Evolutionary conservation across 805 yeast genomes (phyloP).

Genomic region (Monosporozyma aerobia): DNA sequence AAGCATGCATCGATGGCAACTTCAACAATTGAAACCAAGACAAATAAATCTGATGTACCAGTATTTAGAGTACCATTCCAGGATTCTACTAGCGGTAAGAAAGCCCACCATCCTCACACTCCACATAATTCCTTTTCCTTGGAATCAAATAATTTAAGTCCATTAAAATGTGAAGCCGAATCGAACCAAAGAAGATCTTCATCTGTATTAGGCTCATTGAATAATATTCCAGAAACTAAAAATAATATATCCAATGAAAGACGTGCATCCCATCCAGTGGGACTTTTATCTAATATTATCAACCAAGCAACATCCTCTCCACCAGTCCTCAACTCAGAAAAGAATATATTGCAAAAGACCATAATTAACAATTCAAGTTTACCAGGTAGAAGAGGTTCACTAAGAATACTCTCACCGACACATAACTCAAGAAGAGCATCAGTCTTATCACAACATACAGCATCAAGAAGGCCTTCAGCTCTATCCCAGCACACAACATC

Average conservation of each 20-base stretch:
- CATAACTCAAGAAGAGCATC: conserved; percentile 33
- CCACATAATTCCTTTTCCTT: not conserved
- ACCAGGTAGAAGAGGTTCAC: conserved; percentile 7
- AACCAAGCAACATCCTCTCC: not conserved
- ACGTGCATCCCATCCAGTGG: conserved; percentile 5
- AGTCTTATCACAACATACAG: conserved; percentile 24
- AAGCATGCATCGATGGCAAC: not conserved
- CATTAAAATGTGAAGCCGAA: not conserved
- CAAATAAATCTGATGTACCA: conserved; percentile 21
- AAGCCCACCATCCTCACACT: not conserved
- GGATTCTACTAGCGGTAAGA: conserved; percentile 25
- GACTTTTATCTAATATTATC: not conserved
- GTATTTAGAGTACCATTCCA: conserved; percentile 64
- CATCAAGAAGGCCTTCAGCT: conserved; percentile 17
- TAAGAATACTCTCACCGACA: conserved; percentile 7
- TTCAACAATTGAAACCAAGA: not conserved
- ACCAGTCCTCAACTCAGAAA: not conserved
- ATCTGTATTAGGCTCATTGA: not conserved
- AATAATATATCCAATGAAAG: not conserved
- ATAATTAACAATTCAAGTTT: not conserved
- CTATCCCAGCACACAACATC: conserved; percentile 22
- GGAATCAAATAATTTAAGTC: not conserved
- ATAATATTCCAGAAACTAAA: not conserved
- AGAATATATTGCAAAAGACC: not conserved
- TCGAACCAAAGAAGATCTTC: conserved; percentile 1